Conservation (phyloP, 495 filamentous ascomycete genomes). For the Rhypophila decipiens region DNA sequence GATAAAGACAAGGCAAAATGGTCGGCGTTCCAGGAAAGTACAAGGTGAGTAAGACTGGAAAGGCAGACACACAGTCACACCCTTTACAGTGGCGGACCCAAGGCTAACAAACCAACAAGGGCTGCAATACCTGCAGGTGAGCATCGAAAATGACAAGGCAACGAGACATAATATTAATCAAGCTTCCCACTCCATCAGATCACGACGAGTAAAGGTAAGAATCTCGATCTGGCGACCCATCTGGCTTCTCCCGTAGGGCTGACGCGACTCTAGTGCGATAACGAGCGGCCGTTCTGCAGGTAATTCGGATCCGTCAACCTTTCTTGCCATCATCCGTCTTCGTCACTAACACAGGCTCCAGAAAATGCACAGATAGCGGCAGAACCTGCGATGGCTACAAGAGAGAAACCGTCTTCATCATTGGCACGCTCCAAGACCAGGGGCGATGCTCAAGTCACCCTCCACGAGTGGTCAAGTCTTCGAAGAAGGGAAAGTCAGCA, state of each 20-base stretch:
- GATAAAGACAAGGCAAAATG: conserved; percentile 15
- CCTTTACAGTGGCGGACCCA: no score
- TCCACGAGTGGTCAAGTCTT: conserved; percentile 32
- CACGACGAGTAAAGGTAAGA: conserved; percentile 27
- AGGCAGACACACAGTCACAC: no score
- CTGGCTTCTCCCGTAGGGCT: background rate
- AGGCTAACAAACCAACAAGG: no score
- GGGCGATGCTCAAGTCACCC: conserved; percentile 42
- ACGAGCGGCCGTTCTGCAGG: conserved; percentile 54
- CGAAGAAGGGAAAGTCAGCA: conserved; percentile 18
- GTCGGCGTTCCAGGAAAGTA: conserved; percentile 39
- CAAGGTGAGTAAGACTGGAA: conserved; percentile 20
- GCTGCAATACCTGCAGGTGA: conserved; percentile 33
- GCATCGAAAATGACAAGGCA: background rate
- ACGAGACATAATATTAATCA: background rate
- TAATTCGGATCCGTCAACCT: background rate
- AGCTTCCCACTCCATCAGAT: background rate
- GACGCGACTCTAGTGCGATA: conserved; percentile 41
- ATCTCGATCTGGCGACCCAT: background rate
- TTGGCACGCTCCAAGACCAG: conserved; percentile 36
- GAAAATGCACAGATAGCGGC: conserved; percentile 55
- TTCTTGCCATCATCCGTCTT: background rate
- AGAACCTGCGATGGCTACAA: conserved; percentile 59
- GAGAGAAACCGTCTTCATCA: conserved; percentile 45
- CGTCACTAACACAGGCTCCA: background rate